Conservation (phyloP, 352 stramenopile genomes). For the Phytophthora litchii region DNA sequence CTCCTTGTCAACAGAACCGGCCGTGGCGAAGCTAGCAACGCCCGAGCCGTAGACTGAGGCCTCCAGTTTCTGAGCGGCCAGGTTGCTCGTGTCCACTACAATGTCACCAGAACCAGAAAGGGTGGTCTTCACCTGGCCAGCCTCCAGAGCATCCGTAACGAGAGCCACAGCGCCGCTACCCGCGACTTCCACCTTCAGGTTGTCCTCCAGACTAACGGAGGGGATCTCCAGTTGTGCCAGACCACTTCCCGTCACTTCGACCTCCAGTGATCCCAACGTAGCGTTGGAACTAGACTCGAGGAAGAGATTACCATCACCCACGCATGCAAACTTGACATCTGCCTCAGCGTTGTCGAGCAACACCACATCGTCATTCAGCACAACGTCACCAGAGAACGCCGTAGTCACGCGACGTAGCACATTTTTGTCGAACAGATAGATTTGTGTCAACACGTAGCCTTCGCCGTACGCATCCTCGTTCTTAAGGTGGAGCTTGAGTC, state of each 20-base stretch:
- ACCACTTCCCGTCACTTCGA: conserved; percentile 44
- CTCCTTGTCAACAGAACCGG: conserved; percentile 47
- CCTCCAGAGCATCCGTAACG: conserved; percentile 33
- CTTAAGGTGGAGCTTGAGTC: conserved; percentile 56
- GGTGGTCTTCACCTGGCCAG: conserved; percentile 34
- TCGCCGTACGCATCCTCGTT: conserved; percentile 56
- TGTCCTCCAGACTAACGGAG: conserved; percentile 22
- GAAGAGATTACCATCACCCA: conserved; percentile 48
- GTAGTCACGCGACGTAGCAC: conserved; percentile 44
- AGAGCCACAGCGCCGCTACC: conserved; percentile 44
- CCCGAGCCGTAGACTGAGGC: conserved; percentile 58
- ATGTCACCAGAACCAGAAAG: conserved; percentile 40
- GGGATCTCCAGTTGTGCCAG: conserved; percentile 41
- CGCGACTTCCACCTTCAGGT: conserved; percentile 46
- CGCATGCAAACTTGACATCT: conserved; percentile 48
- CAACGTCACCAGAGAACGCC: conserved; percentile 43
- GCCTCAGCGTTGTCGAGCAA: conserved; percentile 41
- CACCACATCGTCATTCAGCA: conserved; percentile 53
- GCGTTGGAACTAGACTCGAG: conserved; percentile 36
- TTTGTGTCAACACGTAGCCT: conserved; percentile 61
- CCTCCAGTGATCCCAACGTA: conserved; percentile 37
- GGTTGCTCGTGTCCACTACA: conserved; percentile 42
- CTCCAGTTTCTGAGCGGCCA: conserved; percentile 42
- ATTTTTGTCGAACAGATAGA: conserved; percentile 57
- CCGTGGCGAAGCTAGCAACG: conserved; percentile 46